These are phyloP conservation scores for Pogostemon cablin DNA, from an alignment of 257 asterid species.

Conservation along the genomic window DNA sequence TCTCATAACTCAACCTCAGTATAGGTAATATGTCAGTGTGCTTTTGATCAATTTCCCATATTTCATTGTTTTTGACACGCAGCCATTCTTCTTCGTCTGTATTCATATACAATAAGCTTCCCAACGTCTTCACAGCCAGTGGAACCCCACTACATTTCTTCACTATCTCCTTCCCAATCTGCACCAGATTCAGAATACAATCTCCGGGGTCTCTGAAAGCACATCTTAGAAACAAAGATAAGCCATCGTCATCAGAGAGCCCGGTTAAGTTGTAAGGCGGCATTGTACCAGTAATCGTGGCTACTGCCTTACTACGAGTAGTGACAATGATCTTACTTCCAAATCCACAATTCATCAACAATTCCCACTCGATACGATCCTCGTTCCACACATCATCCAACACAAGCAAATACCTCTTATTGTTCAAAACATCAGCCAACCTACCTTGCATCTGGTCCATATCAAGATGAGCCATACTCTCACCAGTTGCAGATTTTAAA, in stretches of 20 bases:
- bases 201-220: slow-evolving; percentile 42
- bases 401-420: slow-evolving; percentile 46
- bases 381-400: slow-evolving; percentile 66
- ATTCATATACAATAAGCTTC: slow-evolving; percentile 49
- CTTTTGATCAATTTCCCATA: slow-evolving; percentile 56
- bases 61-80: slow-evolving; percentile 46
- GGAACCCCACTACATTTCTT: slow-evolving; percentile 58
- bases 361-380: slow-evolving; percentile 49
- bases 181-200: slow-evolving; percentile 40
- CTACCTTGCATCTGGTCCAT: slow-evolving; percentile 47
- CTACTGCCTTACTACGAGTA: slow-evolving; percentile 51
- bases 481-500: slow-evolving; percentile 43
- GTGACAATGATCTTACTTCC: slow-evolving; percentile 54
- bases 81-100: slow-evolving; percentile 52
- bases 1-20: slow-evolving; percentile 51
- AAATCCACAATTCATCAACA: slow-evolving; percentile 37
- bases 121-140: slow-evolving; percentile 53
- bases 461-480: slow-evolving; percentile 45
- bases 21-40: slow-evolving; percentile 48
- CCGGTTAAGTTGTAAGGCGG: slow-evolving; percentile 40
- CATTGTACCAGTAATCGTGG: slow-evolving; percentile 41
- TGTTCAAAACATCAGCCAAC: slow-evolving; percentile 37
- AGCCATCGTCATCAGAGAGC: slow-evolving; percentile 48
- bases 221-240: slow-evolving; percentile 47
- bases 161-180: slow-evolving; percentile 53